A percentile compares a stretch with the other conserved stretches of the same genome.
phyloP scores from a whole-genome alignment of 1,284 basidiomycete species.

The Polyporus tsugae region DNA sequence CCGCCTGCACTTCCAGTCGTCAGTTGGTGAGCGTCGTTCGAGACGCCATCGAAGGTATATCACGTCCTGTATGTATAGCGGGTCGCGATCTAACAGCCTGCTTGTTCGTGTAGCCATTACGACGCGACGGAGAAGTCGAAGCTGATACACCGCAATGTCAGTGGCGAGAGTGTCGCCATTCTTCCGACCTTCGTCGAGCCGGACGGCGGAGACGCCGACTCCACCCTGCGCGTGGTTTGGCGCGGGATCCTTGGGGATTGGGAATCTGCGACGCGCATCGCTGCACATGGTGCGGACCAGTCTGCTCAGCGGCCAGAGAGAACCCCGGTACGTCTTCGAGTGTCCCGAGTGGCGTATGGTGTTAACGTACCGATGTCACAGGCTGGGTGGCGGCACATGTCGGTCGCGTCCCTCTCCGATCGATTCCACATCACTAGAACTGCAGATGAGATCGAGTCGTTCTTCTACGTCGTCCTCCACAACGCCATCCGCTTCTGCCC shows the following conservation, averaged over 20 bases:
- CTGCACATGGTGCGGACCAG: background rate
- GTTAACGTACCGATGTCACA: background rate
- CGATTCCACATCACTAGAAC: background rate
- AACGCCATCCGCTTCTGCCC: background rate
- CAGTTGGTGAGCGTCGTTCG: slow-evolving; percentile 4
- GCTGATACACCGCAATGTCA: slow-evolving; percentile 11
- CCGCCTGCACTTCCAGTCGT: background rate
- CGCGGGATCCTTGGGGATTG: background rate
- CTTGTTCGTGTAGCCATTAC: background rate
- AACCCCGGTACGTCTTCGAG: background rate
- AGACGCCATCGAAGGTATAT: slow-evolving; percentile 6
- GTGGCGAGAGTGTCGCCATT: background rate
- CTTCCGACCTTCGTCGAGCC: background rate
- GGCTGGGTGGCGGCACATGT: background rate
- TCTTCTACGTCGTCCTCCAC: slow-evolving; percentile 6
- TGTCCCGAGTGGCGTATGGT: background rate
- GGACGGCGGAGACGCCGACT: background rate
- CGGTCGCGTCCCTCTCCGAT: background rate
- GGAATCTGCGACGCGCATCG: background rate
- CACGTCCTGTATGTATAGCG: background rate
- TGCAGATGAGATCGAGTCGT: slow-evolving; percentile 13
- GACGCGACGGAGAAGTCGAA: background rate
- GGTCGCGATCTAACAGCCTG: background rate
- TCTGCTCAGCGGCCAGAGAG: background rate
- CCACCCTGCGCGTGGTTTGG: background rate